Evolutionary conservation across 2,329 filamentous ascomycete species (phyloP).

Genomic region (Colletotrichum aenigma): DNA sequence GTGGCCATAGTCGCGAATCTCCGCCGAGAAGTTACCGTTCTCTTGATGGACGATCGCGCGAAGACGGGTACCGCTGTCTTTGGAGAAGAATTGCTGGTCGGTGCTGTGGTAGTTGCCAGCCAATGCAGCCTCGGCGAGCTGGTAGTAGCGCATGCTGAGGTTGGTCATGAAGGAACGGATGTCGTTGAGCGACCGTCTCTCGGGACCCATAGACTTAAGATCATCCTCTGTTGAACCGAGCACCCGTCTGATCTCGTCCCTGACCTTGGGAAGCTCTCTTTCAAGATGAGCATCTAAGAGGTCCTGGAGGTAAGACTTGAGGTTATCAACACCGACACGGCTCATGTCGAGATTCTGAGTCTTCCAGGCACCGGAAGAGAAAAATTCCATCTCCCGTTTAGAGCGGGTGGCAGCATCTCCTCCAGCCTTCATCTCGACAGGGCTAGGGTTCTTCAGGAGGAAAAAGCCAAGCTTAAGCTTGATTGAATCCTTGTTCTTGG

Average conservation of each 20-base stretch:
- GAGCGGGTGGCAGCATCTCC: constrained; percentile 34
- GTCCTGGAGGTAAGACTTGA: constrained; percentile 54
- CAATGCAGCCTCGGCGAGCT: constrained; percentile 47
- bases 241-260: constrained; percentile 39
- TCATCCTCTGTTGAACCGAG: constrained; percentile 29
- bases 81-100: constrained; percentile 51
- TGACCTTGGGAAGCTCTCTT: constrained; percentile 37
- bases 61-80: constrained; percentile 47
- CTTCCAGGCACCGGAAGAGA: constrained; percentile 44
- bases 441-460: constrained; percentile 48
- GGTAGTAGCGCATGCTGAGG: constrained; percentile 48
- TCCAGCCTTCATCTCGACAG: constrained; percentile 25
- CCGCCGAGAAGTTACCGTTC: constrained; percentile 48
- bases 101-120: constrained; percentile 52
- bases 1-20: constrained; percentile 47
- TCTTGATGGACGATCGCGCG: constrained; percentile 58
- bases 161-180: constrained; percentile 52
- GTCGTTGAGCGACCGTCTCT: constrained; percentile 47
- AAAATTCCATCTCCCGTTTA: constrained; percentile 43
- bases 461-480: constrained; percentile 58
- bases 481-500: constrained; percentile 46
- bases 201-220: constrained; percentile 52
- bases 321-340: constrained; percentile 49
- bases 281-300: constrained; percentile 54
- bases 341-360: constrained; percentile 28